Percentiles rank a stretch among this genome's conserved stretches.
Conservation (phyloP, 805 yeast genomes). For the Torulaspora maleeae region DNA sequence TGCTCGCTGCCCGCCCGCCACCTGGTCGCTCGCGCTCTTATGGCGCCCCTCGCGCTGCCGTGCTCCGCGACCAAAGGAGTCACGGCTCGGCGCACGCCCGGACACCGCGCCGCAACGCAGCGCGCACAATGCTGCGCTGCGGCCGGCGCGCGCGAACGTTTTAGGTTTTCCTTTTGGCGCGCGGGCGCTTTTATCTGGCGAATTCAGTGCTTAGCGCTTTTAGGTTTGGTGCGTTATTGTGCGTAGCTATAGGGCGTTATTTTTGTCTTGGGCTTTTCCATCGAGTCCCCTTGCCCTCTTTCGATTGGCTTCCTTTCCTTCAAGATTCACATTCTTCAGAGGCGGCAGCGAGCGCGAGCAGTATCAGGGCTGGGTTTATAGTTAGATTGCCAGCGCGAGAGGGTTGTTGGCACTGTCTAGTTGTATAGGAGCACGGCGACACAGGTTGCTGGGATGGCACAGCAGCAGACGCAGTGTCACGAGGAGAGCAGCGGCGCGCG, state of each 20-base stretch:
- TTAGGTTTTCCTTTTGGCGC: not conserved
- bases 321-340: slow-evolving; percentile 1
- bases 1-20: not conserved
- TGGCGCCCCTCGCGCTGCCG: not conserved
- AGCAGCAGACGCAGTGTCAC: slow-evolving; percentile 8
- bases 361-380: too few species aligned
- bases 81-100: too few species aligned
- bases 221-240: not conserved
- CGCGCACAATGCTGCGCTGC: not conserved
- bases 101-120: too few species aligned
- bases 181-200: not conserved
- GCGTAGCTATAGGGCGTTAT: not conserved
- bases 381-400: too few species aligned
- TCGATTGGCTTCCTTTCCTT: not conserved
- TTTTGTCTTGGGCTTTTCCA: not conserved
- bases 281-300: not conserved
- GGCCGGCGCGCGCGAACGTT: too few species aligned
- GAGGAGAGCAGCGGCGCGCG: slow-evolving; percentile 2
- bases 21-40: not conserved
- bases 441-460: not conserved
- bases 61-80: too few species aligned
- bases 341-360: not conserved
- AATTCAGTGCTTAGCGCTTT: not conserved
- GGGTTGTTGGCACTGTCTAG: not conserved
- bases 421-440: slow-evolving; percentile 3